A percentile compares a stretch with the other conserved stretches of the same genome.
phyloP scores from a whole-genome alignment of 345 rosid species.

The Turnera subulata region DNA sequence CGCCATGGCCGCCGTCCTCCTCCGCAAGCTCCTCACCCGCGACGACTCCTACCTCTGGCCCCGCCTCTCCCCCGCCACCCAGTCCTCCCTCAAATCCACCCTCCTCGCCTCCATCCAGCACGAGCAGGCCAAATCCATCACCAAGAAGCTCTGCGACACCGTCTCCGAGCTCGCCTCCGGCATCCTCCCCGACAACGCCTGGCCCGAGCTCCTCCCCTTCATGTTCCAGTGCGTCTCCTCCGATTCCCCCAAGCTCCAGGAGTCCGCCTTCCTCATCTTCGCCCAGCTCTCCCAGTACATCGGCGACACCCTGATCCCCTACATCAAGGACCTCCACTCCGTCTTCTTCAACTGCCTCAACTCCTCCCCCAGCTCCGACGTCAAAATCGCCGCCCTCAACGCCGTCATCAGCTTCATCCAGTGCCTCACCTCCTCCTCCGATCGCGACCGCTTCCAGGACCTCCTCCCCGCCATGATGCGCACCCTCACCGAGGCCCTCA shows the following conservation, averaged over 20 bases:
- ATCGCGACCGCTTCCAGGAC: conserved; percentile 95
- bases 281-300: conserved; percentile 92
- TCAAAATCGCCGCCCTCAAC: conserved; percentile 87
- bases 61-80: conserved; percentile 60
- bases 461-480: conserved; percentile 87
- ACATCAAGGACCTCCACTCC: conserved; percentile 73
- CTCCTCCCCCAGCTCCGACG: conserved; percentile 58
- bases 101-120: conserved; percentile 71
- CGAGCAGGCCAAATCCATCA: conserved; percentile 67
- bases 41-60: conserved; percentile 93
- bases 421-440: conserved; percentile 61
- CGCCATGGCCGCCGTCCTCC: conserved; percentile 92
- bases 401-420: conserved; percentile 94
- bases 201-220: conserved; percentile 97
- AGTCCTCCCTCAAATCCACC: conserved; percentile 73
- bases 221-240: conserved; percentile 92
- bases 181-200: conserved; percentile 73
- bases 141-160: conserved; percentile 90
- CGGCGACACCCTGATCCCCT: conserved; percentile 77
- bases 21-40: conserved; percentile 87
- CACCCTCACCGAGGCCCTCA: conserved; percentile 87
- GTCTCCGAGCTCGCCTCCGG: conserved; percentile 92
- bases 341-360: conserved; percentile 75
- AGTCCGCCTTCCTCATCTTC: conserved; percentile 79
- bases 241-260: conserved; percentile 76